Conservation (phyloP, 1,284 basidiomycete species). For the Xerocomus cyaneibrunnescens region DNA sequence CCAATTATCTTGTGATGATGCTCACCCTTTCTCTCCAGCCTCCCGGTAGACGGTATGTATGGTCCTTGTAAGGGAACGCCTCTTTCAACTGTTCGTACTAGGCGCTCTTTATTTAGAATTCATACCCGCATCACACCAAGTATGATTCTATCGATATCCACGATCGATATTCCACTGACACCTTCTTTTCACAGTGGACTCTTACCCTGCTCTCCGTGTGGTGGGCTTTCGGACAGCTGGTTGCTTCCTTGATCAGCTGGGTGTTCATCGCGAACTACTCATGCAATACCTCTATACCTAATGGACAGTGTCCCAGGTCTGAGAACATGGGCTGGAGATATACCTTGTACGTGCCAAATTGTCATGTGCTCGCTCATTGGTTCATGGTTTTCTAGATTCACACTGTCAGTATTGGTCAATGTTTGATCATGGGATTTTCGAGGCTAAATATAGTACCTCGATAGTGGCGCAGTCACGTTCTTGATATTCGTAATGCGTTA, state of each 20-base stretch:
- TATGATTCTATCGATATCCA: constrained; percentile 13
- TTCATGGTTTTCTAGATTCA: constrained; percentile 33
- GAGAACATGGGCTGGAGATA: constrained; percentile 66
- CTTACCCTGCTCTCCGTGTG: constrained; percentile 64
- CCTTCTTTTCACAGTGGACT: constrained; percentile 46
- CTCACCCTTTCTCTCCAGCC: constrained; percentile 24
- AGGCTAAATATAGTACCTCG: constrained; percentile 2
- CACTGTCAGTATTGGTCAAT: constrained; percentile 35
- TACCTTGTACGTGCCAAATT: constrained; percentile 42
- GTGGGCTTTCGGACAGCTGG: constrained; percentile 63
- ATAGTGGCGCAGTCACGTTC: constrained; percentile 47
- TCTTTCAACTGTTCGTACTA: constrained; percentile 19
- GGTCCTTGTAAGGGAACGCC: neutral
- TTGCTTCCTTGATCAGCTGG: constrained; percentile 52
- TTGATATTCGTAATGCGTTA: constrained; percentile 47
- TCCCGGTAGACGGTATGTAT: constrained; percentile 52
- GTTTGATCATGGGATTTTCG: neutral
- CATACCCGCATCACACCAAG: constrained; percentile 51
- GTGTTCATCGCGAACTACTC: constrained; percentile 52
- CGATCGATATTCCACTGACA: constrained; percentile 4
- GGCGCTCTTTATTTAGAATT: constrained; percentile 58
- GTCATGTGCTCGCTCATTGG: neutral
- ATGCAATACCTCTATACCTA: constrained; percentile 35
- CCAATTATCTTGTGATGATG: neutral
- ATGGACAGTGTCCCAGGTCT: constrained; percentile 41